phyloP scores from a whole-genome alignment of 306 rosid genomes.

The Dryas octopetala region DNA sequence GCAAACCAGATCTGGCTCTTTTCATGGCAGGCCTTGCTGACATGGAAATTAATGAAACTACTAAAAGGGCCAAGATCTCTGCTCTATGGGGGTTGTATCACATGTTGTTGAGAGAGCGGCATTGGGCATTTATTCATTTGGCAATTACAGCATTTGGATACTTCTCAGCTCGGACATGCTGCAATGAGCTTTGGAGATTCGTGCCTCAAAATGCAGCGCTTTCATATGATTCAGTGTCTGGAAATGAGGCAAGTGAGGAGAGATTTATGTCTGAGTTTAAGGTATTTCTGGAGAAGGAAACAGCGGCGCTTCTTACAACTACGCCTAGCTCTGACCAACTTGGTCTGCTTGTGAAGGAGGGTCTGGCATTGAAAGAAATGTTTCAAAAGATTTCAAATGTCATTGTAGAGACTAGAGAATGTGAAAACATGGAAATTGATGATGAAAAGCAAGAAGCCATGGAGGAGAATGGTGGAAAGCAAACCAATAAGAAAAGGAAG shows the following conservation, averaged over 20 bases:
- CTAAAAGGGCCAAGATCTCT: slow-evolving; percentile 50
- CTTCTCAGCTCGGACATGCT: slow-evolving; percentile 60
- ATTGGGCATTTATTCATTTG: slow-evolving; percentile 81
- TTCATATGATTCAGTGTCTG: slow-evolving; percentile 63
- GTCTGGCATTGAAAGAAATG: slow-evolving; percentile 56
- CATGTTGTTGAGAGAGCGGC: slow-evolving; percentile 72
- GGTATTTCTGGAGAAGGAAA: slow-evolving; percentile 66
- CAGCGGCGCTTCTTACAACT: slow-evolving; percentile 47
- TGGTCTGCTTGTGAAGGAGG: slow-evolving; percentile 62
- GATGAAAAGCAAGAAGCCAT: slow-evolving; percentile 34
- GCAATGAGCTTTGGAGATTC: slow-evolving; percentile 75
- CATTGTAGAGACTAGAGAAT: slow-evolving; percentile 30
- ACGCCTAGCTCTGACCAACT: slow-evolving; percentile 63
- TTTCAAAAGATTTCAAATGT: slow-evolving; percentile 41
- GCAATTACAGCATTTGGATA: slow-evolving; percentile 73
- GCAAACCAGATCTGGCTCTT: slow-evolving; percentile 80
- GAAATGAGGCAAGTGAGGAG: slow-evolving; percentile 48
- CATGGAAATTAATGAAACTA: slow-evolving; percentile 57
- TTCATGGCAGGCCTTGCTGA: slow-evolving; percentile 69
- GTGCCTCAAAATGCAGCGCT: slow-evolving; percentile 81
- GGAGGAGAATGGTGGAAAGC: slow-evolving; percentile 36
- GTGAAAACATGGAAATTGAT: slow-evolving; percentile 50
- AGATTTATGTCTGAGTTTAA: slow-evolving; percentile 63
- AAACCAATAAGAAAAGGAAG: slow-evolving; percentile 66
- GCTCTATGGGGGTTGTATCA: slow-evolving; percentile 66